Evolutionary conservation across 2,329 filamentous ascomycete species (phyloP), one percentile per base, ranked within the genome.

Genomic region (Aspergillus ruber): DNA sequence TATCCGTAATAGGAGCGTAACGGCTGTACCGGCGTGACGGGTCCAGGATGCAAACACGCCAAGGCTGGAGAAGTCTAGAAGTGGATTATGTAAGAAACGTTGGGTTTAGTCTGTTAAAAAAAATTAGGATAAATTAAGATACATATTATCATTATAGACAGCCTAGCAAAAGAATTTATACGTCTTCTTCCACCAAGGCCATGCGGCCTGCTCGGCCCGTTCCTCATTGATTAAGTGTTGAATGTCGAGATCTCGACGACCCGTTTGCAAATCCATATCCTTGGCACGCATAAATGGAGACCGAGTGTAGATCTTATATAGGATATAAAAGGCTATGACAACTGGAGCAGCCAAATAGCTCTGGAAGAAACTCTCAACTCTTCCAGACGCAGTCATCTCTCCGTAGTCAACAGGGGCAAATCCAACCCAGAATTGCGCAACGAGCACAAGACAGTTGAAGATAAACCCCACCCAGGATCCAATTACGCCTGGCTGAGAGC

Each of bases 351-450:
- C 80, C 10, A 84, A 71, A 59, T 81, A 84, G 3, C 61, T 56
- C 42, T 74, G 71, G 68, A 95, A 95, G 69, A 91, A 94, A 55
- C 75, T 82, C 52, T 80, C 66, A 0, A 80, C 79, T 36, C 82
- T 72, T 6, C 74, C 65, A 1, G 59, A 39, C 4, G 71, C 52
- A 0, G 73, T 72, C 65, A 74, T 73, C 0, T 68, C 46, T 4
- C 61, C 58, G 60, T 79, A 84, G 20, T 74, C 79, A 42, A 91
- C 77, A 3, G 90, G 90, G 63, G 83, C 90, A 3, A 87, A 83
- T 23, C 86, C 88, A 43, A 86, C 84, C 87, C 89, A 96, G 73
- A 95, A 91, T 65, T 96, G 90, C 1, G 87, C 88, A 41, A 86
- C 64, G 23, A 96, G 77, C 25, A 95, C 83, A 35, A 91, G 70